Conservation (phyloP, 768 basidiomycete genomes). For the Russula compacta region DNA sequence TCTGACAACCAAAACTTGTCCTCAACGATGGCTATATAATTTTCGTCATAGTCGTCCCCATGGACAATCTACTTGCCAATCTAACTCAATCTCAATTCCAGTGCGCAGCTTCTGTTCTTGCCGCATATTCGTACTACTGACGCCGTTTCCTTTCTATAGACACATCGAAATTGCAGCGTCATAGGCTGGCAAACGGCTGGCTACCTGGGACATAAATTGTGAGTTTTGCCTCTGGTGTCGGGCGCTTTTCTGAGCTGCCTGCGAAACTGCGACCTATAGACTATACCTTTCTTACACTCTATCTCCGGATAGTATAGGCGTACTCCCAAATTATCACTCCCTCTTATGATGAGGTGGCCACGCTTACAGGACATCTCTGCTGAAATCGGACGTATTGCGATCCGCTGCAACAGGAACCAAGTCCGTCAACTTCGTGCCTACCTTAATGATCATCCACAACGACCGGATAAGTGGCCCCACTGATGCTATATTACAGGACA, state of each 20-base stretch:
- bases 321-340: not conserved
- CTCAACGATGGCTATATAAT: slow-evolving; percentile 41
- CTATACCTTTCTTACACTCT: not conserved
- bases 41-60: slow-evolving; percentile 51
- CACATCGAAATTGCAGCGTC: slow-evolving; percentile 62
- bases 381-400: too few relatives aligned
- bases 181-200: slow-evolving; percentile 66
- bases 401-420: too few relatives aligned
- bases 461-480: not conserved
- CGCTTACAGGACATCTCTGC: too few relatives aligned
- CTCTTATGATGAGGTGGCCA: too few relatives aligned
- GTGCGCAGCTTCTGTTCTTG: slow-evolving; percentile 42
- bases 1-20: slow-evolving; percentile 23
- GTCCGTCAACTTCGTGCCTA: too few relatives aligned
- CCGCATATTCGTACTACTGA: not conserved
- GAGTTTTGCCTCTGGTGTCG: not conserved
- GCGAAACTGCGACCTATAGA: not conserved
- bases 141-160: slow-evolving; percentile 34
- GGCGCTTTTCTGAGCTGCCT: not conserved
- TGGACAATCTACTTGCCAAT: slow-evolving; percentile 72
- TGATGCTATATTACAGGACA: slow-evolving; percentile 50
- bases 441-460: too few relatives aligned
- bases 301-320: not conserved
- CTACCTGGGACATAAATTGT: slow-evolving; percentile 72
- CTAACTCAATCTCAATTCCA: slow-evolving; percentile 62